Base-by-base conservation (phyloP, 2,329 filamentous ascomycete species). In the Epichloe bromicola region DNA sequence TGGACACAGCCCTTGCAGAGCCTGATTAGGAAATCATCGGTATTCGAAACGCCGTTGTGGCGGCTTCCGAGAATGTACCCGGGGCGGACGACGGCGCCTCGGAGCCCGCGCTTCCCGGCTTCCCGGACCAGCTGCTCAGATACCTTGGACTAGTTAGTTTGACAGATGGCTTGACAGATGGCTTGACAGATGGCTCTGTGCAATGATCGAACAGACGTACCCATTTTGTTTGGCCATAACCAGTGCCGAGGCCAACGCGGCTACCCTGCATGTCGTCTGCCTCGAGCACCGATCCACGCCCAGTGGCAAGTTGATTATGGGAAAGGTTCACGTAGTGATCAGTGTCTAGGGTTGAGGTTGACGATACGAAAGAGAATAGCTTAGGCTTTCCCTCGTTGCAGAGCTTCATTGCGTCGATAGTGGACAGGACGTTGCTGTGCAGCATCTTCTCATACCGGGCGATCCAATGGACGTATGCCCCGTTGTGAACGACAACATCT, bases 181-280 rank as follows among this genome's bases (percentile, higher is more conserved):
- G 30, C 30, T 30, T 30, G 30, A 10, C 30, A 30, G 8, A 4
- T 30, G 3, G 30, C 30, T 30, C 30, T 30, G 30, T 30, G 30
- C 30, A 30, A 30, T 11, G 3, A 11, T 30, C 8, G 10, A 30
- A 11, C 30, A 30, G 30, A 30, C 30, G 30, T 30, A 30, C 86
- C 89, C 89, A 96, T 70, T 97, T 96, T 57, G 80, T 82, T 66
- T 96, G 90, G 3, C 91, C 90, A 60, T 96, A 96, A 5, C 91
- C 90, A 1, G 87, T 95, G 39, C 81, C 82, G 2, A 96, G 79
- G 34, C 87, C 87, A 49, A 73, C 81, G 39, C 81, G 76, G 60
- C 86, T 90, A 49, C 89, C 88, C 57, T 79, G 72, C 55, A 96
- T 74, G 57, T 91, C 82, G 63, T 96, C 90, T 0, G 74, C 74